Conservation (phyloP, 1,284 basidiomycete genomes). For the Ganoderma boninense region DNA sequence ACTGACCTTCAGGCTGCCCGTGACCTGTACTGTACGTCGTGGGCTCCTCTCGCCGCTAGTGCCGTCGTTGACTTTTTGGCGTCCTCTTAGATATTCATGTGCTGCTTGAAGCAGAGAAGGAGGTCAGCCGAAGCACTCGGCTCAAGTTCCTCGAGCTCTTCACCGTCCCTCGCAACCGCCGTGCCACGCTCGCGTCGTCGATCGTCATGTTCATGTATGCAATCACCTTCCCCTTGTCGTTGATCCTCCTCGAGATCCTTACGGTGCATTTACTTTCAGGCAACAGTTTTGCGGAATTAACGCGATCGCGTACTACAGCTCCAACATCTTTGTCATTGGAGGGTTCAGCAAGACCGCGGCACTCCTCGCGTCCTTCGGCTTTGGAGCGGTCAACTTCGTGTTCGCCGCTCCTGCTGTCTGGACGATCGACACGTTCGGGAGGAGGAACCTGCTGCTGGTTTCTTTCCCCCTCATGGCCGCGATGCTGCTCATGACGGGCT, state of each 20-base stretch:
- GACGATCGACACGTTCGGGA: constrained; percentile 72
- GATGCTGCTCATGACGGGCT: constrained; percentile 70
- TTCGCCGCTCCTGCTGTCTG: constrained; percentile 67
- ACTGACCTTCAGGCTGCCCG: constrained; percentile 78
- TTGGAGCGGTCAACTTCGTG: constrained; percentile 58
- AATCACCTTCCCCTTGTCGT: not conserved
- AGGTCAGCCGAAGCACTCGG: constrained; percentile 54
- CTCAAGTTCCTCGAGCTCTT: constrained; percentile 73
- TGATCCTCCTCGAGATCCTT: not conserved
- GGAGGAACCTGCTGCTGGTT: constrained; percentile 69
- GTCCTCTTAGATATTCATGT: constrained; percentile 61
- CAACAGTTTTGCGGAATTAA: constrained; percentile 75
- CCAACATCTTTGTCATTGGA: constrained; percentile 65
- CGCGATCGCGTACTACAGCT: constrained; percentile 72
- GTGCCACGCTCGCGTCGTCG: constrained; percentile 74
- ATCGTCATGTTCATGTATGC: constrained; percentile 72
- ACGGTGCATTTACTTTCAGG: constrained; percentile 12
- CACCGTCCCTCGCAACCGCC: constrained; percentile 75
- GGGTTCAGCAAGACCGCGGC: constrained; percentile 57
- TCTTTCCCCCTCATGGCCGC: constrained; percentile 74
- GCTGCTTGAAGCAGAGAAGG: constrained; percentile 69
- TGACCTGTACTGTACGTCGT: constrained; percentile 59
- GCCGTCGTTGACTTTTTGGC: not conserved
- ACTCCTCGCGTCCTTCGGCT: constrained; percentile 67
- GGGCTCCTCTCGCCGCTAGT: not conserved